These are phyloP conservation scores for Pterocarpus macrocarpus DNA, from an alignment of 306 rosid genomes.

Conservation along the genomic window DNA sequence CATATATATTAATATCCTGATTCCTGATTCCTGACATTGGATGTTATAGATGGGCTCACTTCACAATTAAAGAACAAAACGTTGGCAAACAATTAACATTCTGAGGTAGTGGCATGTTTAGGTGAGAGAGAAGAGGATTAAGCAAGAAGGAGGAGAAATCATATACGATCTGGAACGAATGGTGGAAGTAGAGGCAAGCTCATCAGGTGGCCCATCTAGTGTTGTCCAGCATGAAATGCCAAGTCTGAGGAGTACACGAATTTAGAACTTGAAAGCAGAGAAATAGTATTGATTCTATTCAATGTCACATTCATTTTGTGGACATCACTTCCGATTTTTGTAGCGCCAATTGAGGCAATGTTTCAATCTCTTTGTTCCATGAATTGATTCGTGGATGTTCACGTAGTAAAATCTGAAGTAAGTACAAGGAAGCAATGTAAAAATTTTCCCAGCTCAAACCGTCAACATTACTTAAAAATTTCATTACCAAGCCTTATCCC, in stretches of 20 bases:
- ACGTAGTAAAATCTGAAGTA: constrained; percentile 17
- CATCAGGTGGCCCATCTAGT: constrained; percentile 12
- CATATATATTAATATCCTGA: not conserved
- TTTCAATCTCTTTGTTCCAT: constrained; percentile 30
- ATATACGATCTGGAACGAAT: not conserved
- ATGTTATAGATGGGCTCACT: constrained; percentile 10
- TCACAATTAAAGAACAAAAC: constrained; percentile 35
- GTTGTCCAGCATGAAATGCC: not conserved
- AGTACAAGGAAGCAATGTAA: not conserved
- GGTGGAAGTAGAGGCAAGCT: not conserved
- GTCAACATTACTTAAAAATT: not conserved
- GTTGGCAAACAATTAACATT: not conserved
- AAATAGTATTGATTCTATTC: constrained; percentile 16
- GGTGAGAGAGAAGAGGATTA: constrained; percentile 31
- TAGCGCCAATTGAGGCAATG: not conserved
- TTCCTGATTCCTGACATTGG: not conserved
- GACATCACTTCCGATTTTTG: not conserved
- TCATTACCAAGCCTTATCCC: not conserved
- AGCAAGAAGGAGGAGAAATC: constrained; percentile 29
- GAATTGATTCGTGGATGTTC: not conserved
- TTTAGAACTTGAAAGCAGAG: not conserved
- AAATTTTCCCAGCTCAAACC: not conserved
- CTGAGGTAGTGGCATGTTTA: constrained; percentile 37
- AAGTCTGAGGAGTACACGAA: not conserved
- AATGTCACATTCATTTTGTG: constrained; percentile 10